These are phyloP conservation scores for Suillus weaverae DNA, from an alignment of 768 basidiomycete genomes.

Conservation along the genomic window DNA sequence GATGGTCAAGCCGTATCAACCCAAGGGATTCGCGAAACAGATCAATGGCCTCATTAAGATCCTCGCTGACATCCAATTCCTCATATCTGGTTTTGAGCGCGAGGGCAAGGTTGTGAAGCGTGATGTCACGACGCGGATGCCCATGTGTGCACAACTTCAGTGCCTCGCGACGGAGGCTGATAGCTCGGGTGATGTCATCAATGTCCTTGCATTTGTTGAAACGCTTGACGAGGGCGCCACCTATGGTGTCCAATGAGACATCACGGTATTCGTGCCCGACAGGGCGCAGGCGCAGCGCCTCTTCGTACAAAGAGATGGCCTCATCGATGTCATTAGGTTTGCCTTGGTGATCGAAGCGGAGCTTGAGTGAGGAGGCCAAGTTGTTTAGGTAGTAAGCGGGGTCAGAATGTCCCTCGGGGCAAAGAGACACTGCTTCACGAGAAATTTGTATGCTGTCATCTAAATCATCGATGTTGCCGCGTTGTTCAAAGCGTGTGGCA, in stretches of 20 bases:
- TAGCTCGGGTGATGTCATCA: not conserved
- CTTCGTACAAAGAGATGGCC: too few species aligned
- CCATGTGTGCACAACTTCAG: not conserved
- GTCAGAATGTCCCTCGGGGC: too few species aligned
- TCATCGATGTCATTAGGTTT: too few species aligned
- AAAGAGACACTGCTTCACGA: not conserved
- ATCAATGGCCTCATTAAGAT: not conserved
- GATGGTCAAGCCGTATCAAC: not conserved
- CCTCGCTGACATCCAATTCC: not conserved
- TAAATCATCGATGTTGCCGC: not conserved
- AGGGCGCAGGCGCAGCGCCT: too few species aligned
- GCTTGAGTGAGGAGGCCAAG: too few species aligned
- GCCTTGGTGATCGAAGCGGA: too few species aligned
- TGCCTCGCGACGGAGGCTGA: not conserved
- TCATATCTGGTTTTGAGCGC: not conserved
- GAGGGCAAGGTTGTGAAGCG: not conserved
- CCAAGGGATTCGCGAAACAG: not conserved
- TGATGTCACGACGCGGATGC: not conserved
- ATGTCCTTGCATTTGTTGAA: too few species aligned
- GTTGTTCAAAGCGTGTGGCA: too few species aligned
- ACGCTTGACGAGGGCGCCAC: too few species aligned
- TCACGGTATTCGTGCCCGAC: too few species aligned
- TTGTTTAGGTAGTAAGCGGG: too few species aligned
- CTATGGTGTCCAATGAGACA: too few species aligned
- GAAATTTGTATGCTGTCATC: not conserved